Evolutionary conservation across 2,329 filamentous ascomycete species (phyloP).

Genomic region (Aspergillus fumigatiaffinis): DNA sequence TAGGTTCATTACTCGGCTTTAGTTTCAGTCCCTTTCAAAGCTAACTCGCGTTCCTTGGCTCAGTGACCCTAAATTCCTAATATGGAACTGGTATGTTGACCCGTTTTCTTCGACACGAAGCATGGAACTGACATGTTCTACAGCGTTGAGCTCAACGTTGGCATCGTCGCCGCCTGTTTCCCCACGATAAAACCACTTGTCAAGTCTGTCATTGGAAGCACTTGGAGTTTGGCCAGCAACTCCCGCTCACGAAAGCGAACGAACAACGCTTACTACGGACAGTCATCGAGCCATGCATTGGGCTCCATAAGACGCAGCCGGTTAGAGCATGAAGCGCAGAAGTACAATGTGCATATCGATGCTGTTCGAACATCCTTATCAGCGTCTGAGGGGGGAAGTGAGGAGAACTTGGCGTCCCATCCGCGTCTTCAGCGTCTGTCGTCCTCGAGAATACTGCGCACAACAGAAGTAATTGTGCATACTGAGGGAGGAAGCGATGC

Average conservation of each 20-base stretch:
- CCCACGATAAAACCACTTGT: conserved; percentile 40
- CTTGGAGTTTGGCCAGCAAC: conserved; percentile 8
- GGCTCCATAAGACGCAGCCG: neutral
- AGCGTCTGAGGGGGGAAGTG: neutral
- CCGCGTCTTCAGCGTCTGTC: neutral
- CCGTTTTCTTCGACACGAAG: neutral
- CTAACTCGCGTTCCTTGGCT: neutral
- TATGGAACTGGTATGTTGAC: conserved; percentile 18
- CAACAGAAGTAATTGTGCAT: neutral
- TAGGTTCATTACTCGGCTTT: conserved; percentile 4
- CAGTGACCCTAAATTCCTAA: conserved; percentile 1
- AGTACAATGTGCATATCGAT: neutral
- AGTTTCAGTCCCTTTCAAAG: conserved; percentile 3
- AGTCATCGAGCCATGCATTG: neutral
- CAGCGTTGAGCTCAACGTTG: conserved; percentile 41
- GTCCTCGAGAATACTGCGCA: neutral
- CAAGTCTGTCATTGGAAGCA: conserved; percentile 12
- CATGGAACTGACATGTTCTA: neutral
- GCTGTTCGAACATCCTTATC: neutral
- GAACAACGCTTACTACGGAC: neutral
- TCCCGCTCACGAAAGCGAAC: conserved; percentile 4
- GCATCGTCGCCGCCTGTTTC: conserved; percentile 40
- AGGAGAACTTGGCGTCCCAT: neutral
- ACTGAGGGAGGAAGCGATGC: neutral
- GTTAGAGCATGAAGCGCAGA: neutral